Base-by-base conservation (phyloP, 139 green algal species). In the Trebouxia sp. region DNA sequence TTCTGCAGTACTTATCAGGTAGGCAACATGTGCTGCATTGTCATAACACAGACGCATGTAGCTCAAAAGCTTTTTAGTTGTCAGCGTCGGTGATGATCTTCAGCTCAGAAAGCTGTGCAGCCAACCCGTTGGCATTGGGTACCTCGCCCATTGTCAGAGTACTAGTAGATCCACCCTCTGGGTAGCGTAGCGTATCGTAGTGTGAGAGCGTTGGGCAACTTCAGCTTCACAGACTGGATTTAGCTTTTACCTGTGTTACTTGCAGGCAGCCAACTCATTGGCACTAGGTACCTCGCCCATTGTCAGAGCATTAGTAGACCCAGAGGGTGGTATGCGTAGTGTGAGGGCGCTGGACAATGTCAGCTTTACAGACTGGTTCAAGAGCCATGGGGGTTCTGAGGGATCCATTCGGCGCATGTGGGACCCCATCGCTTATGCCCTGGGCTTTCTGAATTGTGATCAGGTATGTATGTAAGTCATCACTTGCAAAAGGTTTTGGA, bases 371-470 rank as follows among this genome's bases (percentile, higher is more conserved):
- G 88, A 98, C 82, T 98, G 94, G 94, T 99, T 99, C 87, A 92
- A 88, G 70, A 89, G 84, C 69, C 89, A 97, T 84, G 91, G 96
- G 38, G 95, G 95, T 47, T 91, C 70, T 70, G 85, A 92, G 42
- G 83, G 82, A 15, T 96, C 90, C 82, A 97, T 98, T 75, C 91
- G 97, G 78, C 90, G 94, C 55, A 98, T 99, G 95, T 99, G 96
- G 94, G 94, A 98, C 87, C 95, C 95, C 41, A 97, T 98, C 51
- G 93, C 96, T 9, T 99, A 99, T 79, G 96, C 96, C 8, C 89
- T 99, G 51, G 96, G 96, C 41, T 99, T 99, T 88, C 83, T 99
- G 65, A 91, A 99, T 87, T 99, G 96, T 88, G 91, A 99, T 58
- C 85, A 97, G 84, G 72, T 79, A 35, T 14, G 58, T 70, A 17